Base-by-base conservation (phyloP, 2,329 filamentous ascomycete species). In the Pseudogymnoascus sp. region DNA sequence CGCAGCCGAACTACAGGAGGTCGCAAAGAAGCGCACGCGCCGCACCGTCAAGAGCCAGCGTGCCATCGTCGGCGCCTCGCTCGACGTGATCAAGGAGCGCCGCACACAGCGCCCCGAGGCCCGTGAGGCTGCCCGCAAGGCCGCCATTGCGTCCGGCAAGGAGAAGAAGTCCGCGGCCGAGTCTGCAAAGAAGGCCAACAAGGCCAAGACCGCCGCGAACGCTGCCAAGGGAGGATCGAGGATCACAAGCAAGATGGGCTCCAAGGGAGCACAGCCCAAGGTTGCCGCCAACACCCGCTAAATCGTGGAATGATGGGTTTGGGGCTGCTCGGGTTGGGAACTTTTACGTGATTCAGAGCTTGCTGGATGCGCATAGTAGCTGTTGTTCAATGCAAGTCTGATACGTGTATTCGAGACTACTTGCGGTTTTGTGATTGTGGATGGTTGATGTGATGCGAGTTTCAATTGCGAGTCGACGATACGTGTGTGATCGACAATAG, bases 61-160 rank as follows among this genome's bases (percentile, higher is more conserved):
- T 85, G 93, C 89, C 77, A 96, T 99, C 80, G 94, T 99, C 73
- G 94, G 94, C 86, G 94, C 94, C 72, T 97, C 94, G 68, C 92
- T 99, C 80, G 94, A 99, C 78, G 92, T 97, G 76, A 97, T 99
- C 87, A 97, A 97, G 88, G 94, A 99, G 88, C 91, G 91, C 83
- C 92, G 94, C 76, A 80, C 85, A 73, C 87, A 91, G 85, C 91
- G 94, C 79, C 94, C 94, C 73, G 94, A 97, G 84, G 93, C 92
- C 77, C 92, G 94, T 78, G 84, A 87, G 74, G 94, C 94, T 74
- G 92, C 92, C 76, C 93, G 94, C 76, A 82, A 84, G 71, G 83
- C 87, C 72, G 93, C 94, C 78, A 92, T 97, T 83, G 93, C 93
- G 85, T 92, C 95, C 78, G 90, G 87, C 82, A 99, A 99, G 89